phyloP scores from a whole-genome alignment of 2,329 filamentous ascomycete genomes.

The Myotisia sp. region DNA sequence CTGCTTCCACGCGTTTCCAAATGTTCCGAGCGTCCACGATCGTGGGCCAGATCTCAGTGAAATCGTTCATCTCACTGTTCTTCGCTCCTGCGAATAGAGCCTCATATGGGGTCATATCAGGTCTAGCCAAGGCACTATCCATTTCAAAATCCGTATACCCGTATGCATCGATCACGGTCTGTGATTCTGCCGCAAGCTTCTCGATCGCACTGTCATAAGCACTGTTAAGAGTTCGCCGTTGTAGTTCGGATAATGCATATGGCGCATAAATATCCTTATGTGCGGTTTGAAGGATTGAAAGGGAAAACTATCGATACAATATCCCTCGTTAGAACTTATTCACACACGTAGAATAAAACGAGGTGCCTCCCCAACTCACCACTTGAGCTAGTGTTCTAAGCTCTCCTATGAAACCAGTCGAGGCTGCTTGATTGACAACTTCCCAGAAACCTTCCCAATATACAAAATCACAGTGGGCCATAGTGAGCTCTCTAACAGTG shows the following conservation, averaged over 20 bases:
- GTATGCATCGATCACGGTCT: conserved; percentile 15
- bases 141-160: conserved; percentile 17
- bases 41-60: conserved; percentile 13
- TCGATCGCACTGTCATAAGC: conserved; percentile 13
- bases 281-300: conserved; percentile 12
- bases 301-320: conserved; percentile 12
- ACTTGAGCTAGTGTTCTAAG: conserved; percentile 12
- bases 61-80: conserved; percentile 16
- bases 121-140: conserved; percentile 15
- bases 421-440: conserved; percentile 8
- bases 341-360: neutral
- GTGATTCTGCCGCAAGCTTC: conserved; percentile 12
- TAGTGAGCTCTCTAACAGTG: conserved; percentile 15
- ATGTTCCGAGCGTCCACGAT: conserved; percentile 14
- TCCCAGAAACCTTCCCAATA: conserved; percentile 16
- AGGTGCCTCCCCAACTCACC: conserved; percentile 6
- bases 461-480: conserved; percentile 16
- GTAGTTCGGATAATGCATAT: conserved; percentile 6
- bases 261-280: conserved; percentile 12
- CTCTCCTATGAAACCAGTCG: conserved; percentile 5
- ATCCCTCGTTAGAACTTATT: neutral
- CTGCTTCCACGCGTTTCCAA: conserved; percentile 10
- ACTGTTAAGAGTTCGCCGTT: conserved; percentile 9
- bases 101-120: conserved; percentile 15
- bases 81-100: conserved; percentile 15